phyloP scores from a whole-genome alignment of 1,139 yeast genomes.

The Wickerhamomyces sp. region DNA sequence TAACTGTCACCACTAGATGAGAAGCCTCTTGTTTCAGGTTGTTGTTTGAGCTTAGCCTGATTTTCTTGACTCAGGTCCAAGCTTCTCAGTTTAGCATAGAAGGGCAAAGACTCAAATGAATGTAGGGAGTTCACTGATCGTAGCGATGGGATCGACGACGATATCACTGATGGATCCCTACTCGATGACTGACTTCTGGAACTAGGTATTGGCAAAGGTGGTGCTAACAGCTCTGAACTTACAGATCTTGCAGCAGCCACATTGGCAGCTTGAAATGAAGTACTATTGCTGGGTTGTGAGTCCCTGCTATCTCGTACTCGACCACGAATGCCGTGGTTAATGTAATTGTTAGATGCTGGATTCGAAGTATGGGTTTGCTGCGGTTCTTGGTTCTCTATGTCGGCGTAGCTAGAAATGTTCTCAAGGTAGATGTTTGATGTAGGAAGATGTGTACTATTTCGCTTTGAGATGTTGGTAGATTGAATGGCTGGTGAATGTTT shows the following conservation, averaged over 20 bases:
- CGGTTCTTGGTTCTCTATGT: neutral
- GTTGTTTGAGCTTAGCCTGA: too few relatives aligned
- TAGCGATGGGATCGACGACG: conserved; percentile 12
- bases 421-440: neutral
- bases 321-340: neutral
- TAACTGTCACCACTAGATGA: neutral
- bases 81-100: conserved; percentile 10
- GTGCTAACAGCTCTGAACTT: conserved; percentile 9
- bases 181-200: conserved; percentile 14
- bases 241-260: conserved; percentile 11
- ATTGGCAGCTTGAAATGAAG: conserved; percentile 2
- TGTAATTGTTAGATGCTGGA: too few relatives aligned
- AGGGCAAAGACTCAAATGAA: conserved; percentile 17
- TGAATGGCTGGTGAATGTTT: conserved; percentile 1
- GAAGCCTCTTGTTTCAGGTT: too few relatives aligned
- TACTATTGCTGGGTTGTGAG: neutral
- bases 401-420: neutral
- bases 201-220: conserved; percentile 8
- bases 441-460: neutral
- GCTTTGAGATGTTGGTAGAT: neutral
- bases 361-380: too few relatives aligned
- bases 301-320: neutral
- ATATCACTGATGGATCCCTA: conserved; percentile 12
- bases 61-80: neutral
- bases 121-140: neutral